Evolutionary conservation across 768 basidiomycete genomes (phyloP), one percentile per base, ranked within the genome.

Genomic region (Dendrothele bispora): DNA sequence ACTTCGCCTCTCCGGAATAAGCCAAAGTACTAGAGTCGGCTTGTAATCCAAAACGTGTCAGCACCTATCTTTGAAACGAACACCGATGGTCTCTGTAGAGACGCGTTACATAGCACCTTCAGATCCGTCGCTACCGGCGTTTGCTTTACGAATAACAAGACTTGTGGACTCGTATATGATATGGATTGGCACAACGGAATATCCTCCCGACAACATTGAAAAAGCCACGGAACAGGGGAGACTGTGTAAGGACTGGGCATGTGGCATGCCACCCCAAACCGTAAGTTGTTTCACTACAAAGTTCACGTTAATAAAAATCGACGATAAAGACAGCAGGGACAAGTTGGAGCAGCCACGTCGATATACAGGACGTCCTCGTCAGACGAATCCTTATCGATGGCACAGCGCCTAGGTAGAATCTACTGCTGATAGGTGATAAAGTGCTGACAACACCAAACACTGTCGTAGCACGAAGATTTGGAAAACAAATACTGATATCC

Each of bases 81-180:
- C 50, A 48, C 36, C 50, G 49, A 29, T 46, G 57, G 74, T 82
- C 43, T 57, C 65, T 15, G 73, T 84, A 45, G 61, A 71, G 34
- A 76, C 77, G 39, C 71, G 65, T 45, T 77, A 79, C 55, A 55
- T 86, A 49, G 61, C 73, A 24, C 66, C 83, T 6, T 63, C 70
- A 28, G 78, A 82, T 52, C 64, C 72, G 38, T 70, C 75, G 15
- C 61, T 78, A 39, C 83, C 84, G 14, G 74, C 77, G 37, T 70
- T 89, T 34, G 83, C 70, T 15, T 68, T 92, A 47, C 84, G 88
- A 53, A 69, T 86, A 51, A 90, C 83, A 37, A 68, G 68, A 51
- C 64, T 92, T 46, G 79, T 80, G 39, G 82, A 82, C 56, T 84
- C 86, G 47, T 90, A 85, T 66, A 90, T 92, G 88, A 58, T 92